Evolutionary conservation across 768 basidiomycete genomes (phyloP), one percentile per base, ranked within the genome.

Genomic region (Antrodiella citrinella): DNA sequence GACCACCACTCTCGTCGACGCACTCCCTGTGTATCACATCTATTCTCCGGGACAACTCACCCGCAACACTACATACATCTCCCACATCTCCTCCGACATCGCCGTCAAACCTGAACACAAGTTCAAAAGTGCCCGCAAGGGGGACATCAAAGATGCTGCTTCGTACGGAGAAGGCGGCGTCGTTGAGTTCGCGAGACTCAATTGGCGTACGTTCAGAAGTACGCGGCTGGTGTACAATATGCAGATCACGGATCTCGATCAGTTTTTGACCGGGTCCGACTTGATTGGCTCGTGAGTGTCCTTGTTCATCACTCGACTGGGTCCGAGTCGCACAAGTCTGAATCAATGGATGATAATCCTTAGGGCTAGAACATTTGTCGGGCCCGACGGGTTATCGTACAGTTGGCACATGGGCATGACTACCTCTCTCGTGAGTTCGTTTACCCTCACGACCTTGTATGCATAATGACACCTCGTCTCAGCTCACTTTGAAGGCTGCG

Each of bases 111-210:
- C 9, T 9, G 41, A 43, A 43, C 5, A 18, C 48, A 9, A 26
- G 48, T 35, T 35, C 30, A 35, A 35, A 15, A 35, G 30, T 15
- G 7, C 30, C 7, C 7, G 15, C 30, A 35, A 35, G 30, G 15
- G 15, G 30, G 30, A 35, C 30, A 35, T 35, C 30, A 35, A 35
- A 35, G 30, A 35, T 7, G 7, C 7, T 15, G 30, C 30, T 15
- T 7, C 30, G 7, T 35, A 35, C 15, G 7, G 7, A 7, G 30
- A 35, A 7, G 35, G 22, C 13, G 12, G 10, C 13, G 24, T 24
- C 15, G 26, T 43, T n/a, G 52, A 53, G 43, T 35, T 49, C 22
- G 52, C 48, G 12, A 38, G 52, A 24, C 45, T 53, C 13, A 24
- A 50, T 38, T 53, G 52, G 52, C 47, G 49, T 44, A 30, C 21